A percentile compares a stretch with the other conserved stretches of the same genome.
Evolutionary conservation across 306 rosid species (phyloP).

Genomic region (Hippophae gyantsensis): DNA sequence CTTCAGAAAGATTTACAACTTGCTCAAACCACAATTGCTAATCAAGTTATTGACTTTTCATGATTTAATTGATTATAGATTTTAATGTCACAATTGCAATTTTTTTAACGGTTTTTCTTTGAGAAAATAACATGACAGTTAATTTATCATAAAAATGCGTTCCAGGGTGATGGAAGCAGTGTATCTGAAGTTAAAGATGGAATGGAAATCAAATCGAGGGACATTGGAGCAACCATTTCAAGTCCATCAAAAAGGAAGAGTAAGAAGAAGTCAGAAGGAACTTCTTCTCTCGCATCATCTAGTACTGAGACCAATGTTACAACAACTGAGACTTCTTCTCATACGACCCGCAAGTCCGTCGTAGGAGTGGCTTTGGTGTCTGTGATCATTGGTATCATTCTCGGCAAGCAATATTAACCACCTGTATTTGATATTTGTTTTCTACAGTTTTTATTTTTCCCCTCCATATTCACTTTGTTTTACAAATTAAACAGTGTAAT

Average conservation of each 20-base stretch:
- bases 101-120: not conserved
- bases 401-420: slow-evolving; percentile 74
- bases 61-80: not conserved
- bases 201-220: slow-evolving; percentile 64
- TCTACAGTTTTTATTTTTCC: slow-evolving; percentile 9
- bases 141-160: slow-evolving; percentile 16
- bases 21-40: slow-evolving; percentile 33
- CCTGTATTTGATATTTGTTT: not conserved
- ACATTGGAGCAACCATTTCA: slow-evolving; percentile 56
- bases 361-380: slow-evolving; percentile 70
- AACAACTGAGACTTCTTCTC: slow-evolving; percentile 37
- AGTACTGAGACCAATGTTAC: slow-evolving; percentile 31
- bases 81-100: too few species aligned
- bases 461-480: slow-evolving; percentile 5
- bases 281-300: slow-evolving; percentile 44
- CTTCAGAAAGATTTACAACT: slow-evolving; percentile 65
- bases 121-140: not conserved
- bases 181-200: slow-evolving; percentile 33
- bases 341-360: slow-evolving; percentile 40
- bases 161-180: slow-evolving; percentile 47
- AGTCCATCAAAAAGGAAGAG: slow-evolving; percentile 63
- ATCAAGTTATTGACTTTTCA: slow-evolving; percentile 42
- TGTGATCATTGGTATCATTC: slow-evolving; percentile 61
- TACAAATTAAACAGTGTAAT: slow-evolving; percentile 17
- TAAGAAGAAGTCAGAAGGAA: slow-evolving; percentile 68